These are phyloP conservation scores for Takakia lepidozioides DNA, from an alignment of 225 moss, liverwort and hornwort species.

Conservation along the genomic window DNA sequence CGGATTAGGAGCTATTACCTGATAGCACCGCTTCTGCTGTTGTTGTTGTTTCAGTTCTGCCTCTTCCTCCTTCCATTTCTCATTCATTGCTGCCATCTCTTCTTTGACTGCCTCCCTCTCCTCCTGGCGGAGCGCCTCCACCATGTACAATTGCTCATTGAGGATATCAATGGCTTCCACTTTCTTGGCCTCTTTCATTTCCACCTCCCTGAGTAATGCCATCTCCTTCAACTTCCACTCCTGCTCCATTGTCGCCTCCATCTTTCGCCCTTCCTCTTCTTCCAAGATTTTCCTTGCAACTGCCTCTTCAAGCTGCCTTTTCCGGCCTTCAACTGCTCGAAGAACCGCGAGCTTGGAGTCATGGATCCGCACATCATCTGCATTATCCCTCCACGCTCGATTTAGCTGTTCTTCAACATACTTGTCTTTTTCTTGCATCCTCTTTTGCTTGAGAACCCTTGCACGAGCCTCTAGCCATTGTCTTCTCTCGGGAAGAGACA, in stretches of 20 bases:
- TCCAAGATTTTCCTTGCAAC: conserved; percentile 68
- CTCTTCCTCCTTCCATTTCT: conserved; percentile 74
- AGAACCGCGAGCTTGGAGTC: conserved; percentile 82
- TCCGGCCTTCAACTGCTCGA: conserved; percentile 79
- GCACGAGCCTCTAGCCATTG: conserved; percentile 90
- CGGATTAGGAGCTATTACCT: no score
- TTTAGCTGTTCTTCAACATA: conserved; percentile 69
- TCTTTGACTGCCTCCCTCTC: conserved; percentile 74
- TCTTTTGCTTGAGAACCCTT: conserved; percentile 72
- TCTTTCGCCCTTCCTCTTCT: conserved; percentile 47
- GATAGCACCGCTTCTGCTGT: conserved; percentile 48
- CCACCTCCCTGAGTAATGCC: conserved; percentile 57
- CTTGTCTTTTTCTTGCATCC: conserved; percentile 53
- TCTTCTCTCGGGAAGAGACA: conserved; percentile 78
- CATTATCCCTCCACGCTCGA: conserved; percentile 81
- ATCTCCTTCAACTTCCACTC: conserved; percentile 79
- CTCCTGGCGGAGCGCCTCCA: conserved; percentile 62
- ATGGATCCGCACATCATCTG: conserved; percentile 78
- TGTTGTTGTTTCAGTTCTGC: conserved; percentile 43
- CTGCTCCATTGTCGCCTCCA: conserved; percentile 59
- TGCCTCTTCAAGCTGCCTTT: conserved; percentile 70
- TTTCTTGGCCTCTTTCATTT: conserved; percentile 67
- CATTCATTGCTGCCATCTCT: conserved; percentile 84
- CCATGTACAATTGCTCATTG: conserved; percentile 61
- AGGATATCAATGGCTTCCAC: conserved; percentile 79